Base-by-base conservation (phyloP, 345 rosid genomes). In the Rhizophora mangle region DNA sequence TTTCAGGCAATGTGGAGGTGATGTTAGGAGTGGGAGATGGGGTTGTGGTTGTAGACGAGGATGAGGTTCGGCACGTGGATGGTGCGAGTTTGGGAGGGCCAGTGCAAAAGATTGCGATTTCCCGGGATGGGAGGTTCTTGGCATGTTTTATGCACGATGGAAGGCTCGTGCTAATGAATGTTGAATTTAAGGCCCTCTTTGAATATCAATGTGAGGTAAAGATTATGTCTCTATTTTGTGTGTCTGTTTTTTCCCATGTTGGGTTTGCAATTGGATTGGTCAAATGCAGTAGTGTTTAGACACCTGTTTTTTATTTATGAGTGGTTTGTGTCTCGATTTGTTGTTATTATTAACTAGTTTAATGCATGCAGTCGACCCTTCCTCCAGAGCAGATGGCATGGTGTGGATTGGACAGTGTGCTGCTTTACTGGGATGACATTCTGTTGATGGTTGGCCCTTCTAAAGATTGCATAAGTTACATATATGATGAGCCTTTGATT, bases 301-400 rank as follows among this genome's bases (percentile, higher is more conserved):
- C 34, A 5, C 34, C 34, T 31, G 0, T 31, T 31, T 31, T 31
- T 49, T 57, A 21, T 22, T 36, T 7, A 39, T 22, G 19, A 54
- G n/a, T 61, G 26, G 46, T 47, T 53, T 43, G 46, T 20, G 8
- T 6, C 20, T 15, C 31, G 22, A 54, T 57, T n/a, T 8, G 34
- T 21, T 74, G 20, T 61, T 46, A 47, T 26, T n/a, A 18, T 26
- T 27, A 18, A 60, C 54, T 32, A 27, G 58, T 31, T 36, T 53
- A 60, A 43, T 27, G 30, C 32, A 53, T 75, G 68, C 86, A 95
- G 98, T 88, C 98, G 72, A 88, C 92, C 9, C 96, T 95, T 76
- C 97, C 99, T 70, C 99, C 99, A 0, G 88, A 85, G 83, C 99
- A 95, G 82, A 78, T 95, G 80, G 96, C 94, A 27, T 95, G 99